Conservation (phyloP, 768 basidiomycete species). For the Roridomyces roridus region DNA sequence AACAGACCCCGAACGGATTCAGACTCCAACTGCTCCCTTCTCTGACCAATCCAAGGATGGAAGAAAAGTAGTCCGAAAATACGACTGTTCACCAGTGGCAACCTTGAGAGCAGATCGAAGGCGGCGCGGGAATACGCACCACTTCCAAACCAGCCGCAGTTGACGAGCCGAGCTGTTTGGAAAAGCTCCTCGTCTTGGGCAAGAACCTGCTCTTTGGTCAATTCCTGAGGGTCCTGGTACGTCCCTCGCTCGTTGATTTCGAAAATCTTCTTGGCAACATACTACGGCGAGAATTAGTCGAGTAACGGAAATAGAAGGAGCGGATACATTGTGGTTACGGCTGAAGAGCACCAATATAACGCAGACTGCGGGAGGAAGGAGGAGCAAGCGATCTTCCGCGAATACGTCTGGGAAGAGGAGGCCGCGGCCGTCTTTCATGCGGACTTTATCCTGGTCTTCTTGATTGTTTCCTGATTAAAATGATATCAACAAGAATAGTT, state of each 20-base stretch:
- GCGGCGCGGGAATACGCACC: conserved; percentile 34
- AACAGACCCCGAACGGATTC: conserved; percentile 69
- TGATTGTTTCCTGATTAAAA: no score
- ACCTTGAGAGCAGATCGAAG: conserved; percentile 6
- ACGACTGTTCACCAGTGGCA: conserved; percentile 45
- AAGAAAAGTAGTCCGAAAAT: conserved; percentile 85
- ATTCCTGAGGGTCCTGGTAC: conserved; percentile 59
- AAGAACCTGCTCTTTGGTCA: conserved; percentile 46
- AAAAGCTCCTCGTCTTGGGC: conserved; percentile 82
- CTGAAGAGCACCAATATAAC: conserved; percentile 85
- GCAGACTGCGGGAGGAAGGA: conserved; percentile 81
- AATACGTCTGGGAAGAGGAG: conserved; percentile 73
- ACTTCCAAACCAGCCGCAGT: conserved; percentile 80
- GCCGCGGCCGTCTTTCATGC: conserved; percentile 63
- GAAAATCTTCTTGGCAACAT: conserved; percentile 77
- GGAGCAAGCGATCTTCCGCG: conserved; percentile 77
- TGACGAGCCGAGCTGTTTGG: conserved; percentile 79
- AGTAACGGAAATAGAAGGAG: neutral
- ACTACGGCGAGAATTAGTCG: conserved; percentile 47
- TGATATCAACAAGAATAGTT: no score
- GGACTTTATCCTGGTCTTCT: conserved; percentile 60
- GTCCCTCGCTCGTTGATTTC: conserved; percentile 82
- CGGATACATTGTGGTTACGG: conserved; percentile 84
- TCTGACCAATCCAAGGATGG: conserved; percentile 80
- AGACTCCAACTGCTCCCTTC: conserved; percentile 80